Conservation (phyloP, 805 yeast species). For the Lachancea meyersii region DNA sequence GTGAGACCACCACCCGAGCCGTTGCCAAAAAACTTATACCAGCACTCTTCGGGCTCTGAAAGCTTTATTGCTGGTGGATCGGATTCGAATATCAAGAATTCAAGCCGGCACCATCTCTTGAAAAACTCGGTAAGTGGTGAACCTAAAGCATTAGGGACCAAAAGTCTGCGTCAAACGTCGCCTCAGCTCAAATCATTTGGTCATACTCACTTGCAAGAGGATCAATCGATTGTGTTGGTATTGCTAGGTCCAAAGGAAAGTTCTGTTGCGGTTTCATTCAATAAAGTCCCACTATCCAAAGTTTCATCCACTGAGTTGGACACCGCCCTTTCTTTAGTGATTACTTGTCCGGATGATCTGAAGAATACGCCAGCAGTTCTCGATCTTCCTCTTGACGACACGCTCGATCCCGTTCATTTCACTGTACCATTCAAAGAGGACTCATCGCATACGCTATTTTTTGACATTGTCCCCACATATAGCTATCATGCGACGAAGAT, state of each 20-base stretch:
- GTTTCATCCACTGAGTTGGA: conserved; percentile 80
- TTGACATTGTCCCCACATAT: conserved; percentile 89
- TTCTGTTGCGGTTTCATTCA: conserved; percentile 56
- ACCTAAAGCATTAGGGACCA: not conserved
- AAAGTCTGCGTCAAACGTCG: not conserved
- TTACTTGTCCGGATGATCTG: conserved; percentile 36
- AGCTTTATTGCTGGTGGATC: conserved; percentile 14
- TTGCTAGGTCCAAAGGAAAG: conserved; percentile 69
- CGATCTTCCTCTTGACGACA: conserved; percentile 81
- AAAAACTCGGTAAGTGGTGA: conserved; percentile 4
- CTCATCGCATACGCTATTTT: conserved; percentile 53
- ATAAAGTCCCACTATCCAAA: conserved; percentile 67
- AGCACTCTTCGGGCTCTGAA: conserved; percentile 12
- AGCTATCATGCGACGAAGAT: conserved; percentile 36
- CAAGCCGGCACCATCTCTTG: conserved; percentile 13
- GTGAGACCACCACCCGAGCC: not conserved
- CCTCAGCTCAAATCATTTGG: conserved; percentile 78
- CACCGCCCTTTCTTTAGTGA: conserved; percentile 73
- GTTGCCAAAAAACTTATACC: conserved; percentile 6
- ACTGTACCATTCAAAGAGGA: conserved; percentile 46
- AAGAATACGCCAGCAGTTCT: conserved; percentile 54
- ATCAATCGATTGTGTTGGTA: conserved; percentile 67
- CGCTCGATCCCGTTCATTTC: conserved; percentile 64
- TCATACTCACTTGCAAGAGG: conserved; percentile 58
- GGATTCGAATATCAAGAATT: conserved; percentile 3